Evolutionary conservation across 2,329 filamentous ascomycete species (phyloP).

Genomic region (Lithohypha guttulata): DNA sequence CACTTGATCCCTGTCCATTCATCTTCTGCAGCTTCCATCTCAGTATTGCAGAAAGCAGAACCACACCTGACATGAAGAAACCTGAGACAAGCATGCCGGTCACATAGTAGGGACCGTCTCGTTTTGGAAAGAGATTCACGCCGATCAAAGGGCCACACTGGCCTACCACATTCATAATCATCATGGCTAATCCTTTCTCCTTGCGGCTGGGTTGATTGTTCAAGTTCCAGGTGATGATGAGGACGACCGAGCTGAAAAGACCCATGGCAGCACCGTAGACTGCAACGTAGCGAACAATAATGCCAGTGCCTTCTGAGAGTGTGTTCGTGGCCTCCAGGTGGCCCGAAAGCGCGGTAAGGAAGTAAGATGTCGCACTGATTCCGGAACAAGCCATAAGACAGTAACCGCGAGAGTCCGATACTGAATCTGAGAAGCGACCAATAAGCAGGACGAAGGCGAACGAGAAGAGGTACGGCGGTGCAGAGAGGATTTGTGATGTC

Average conservation of each 20-base stretch:
- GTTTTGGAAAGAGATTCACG: slow-evolving; percentile 51
- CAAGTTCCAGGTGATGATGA: slow-evolving; percentile 79
- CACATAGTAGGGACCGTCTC: slow-evolving; percentile 51
- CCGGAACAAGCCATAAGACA: slow-evolving; percentile 61
- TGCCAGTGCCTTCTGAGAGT: slow-evolving; percentile 26
- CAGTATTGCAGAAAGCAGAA: slow-evolving; percentile 43
- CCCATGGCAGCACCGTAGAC: slow-evolving; percentile 69
- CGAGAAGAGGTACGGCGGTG: slow-evolving; percentile 68
- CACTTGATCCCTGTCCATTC: slow-evolving; percentile 37
- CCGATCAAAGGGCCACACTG: slow-evolving; percentile 68
- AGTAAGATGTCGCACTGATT: slow-evolving; percentile 51
- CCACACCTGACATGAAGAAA: slow-evolving; percentile 52
- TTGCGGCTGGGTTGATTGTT: slow-evolving; percentile 68
- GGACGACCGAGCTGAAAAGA: slow-evolving; percentile 73
- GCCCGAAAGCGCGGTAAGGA: slow-evolving; percentile 49
- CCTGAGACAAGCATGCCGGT: slow-evolving; percentile 54
- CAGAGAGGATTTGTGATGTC: slow-evolving; percentile 64
- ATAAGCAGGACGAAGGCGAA: slow-evolving; percentile 63
- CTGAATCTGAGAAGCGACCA: slow-evolving; percentile 59
- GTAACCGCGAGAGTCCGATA: slow-evolving; percentile 46
- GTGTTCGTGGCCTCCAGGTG: slow-evolving; percentile 29
- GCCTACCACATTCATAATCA: slow-evolving; percentile 68
- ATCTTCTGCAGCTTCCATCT: slow-evolving; percentile 42
- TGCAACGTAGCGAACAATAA: slow-evolving; percentile 53
- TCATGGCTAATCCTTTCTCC: slow-evolving; percentile 64